Percentiles rank a stretch among this genome's conserved stretches.
Evolutionary conservation across 129 eudicot genomes (phyloP).

Genomic region (Chrysanthemum lavandulifolium): DNA sequence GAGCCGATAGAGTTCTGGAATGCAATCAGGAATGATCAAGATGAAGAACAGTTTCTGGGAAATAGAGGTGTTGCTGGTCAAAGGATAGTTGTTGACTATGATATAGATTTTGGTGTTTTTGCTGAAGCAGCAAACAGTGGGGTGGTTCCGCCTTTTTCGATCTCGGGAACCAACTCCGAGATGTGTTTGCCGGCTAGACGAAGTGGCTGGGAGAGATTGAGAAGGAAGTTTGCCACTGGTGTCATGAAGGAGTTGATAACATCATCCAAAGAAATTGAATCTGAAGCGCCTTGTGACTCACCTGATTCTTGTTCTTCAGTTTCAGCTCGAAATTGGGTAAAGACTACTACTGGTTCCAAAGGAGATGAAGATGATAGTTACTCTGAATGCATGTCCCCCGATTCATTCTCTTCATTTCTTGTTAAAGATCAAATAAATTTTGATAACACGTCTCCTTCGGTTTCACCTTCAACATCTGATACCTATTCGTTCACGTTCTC

Average conservation of each 20-base stretch:
- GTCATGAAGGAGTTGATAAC: conserved; percentile 63
- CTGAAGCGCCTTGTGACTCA: conserved; percentile 39
- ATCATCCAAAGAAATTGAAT: conserved; percentile 39
- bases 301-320: conserved; percentile 40
- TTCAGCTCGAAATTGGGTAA: conserved; percentile 32
- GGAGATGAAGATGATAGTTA: conserved; percentile 28
- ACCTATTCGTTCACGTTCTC: conserved; percentile 73
- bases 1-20: conserved; percentile 78
- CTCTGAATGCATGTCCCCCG: conserved; percentile 42
- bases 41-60: conserved; percentile 24
- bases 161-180: conserved; percentile 55
- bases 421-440: conserved; percentile 50
- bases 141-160: conserved; percentile 77
- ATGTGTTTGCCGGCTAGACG: conserved; percentile 75
- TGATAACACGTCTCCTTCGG: conserved; percentile 56
- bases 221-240: conserved; percentile 74
- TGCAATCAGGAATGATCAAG: conserved; percentile 43
- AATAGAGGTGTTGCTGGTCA: conserved; percentile 18
- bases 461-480: conserved; percentile 88
- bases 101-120: conserved; percentile 79
- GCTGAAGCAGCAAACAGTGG: conserved; percentile 72
- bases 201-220: conserved; percentile 77
- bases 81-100: conserved; percentile 64
- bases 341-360: not conserved
- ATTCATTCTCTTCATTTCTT: conserved; percentile 49